phyloP scores from a whole-genome alignment of 192 early-diverging fungal genomes.

The Coemansia sp. region DNA sequence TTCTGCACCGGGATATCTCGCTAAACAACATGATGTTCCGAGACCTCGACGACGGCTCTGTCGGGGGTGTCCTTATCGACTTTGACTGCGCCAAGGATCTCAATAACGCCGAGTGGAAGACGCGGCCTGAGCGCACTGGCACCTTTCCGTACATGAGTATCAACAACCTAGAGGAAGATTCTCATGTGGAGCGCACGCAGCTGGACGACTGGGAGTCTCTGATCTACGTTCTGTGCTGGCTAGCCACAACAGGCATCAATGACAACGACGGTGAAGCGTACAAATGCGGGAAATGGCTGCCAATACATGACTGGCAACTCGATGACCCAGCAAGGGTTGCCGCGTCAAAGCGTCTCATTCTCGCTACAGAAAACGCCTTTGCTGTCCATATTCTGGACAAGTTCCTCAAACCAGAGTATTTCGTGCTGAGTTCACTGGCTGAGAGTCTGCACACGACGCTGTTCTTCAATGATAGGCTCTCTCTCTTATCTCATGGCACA shows the following conservation, averaged over 20 bases:
- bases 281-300: no score
- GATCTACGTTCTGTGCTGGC: slow-evolving; percentile 6
- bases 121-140: slow-evolving; percentile 2
- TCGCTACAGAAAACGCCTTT: no score
- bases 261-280: background rate
- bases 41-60: background rate
- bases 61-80: slow-evolving; percentile 17
- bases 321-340: no score
- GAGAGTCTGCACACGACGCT: no score
- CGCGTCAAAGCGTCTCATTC: no score
- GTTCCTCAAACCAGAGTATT: no score
- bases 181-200: background rate
- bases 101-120: background rate
- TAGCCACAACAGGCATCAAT: background rate
- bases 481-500: no score
- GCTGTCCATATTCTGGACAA: no score
- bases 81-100: slow-evolving; percentile 19
- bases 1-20: slow-evolving; percentile 31
- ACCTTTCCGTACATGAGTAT: slow-evolving; percentile 16
- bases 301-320: no score
- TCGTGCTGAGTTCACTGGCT: no score
- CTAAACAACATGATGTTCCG: slow-evolving; percentile 14
- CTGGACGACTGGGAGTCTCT: slow-evolving; percentile 26
- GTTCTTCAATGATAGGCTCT: no score
- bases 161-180: background rate